Evolutionary conservation across 257 asterid genomes (phyloP).

Genomic region (Cinchona pubescens): DNA sequence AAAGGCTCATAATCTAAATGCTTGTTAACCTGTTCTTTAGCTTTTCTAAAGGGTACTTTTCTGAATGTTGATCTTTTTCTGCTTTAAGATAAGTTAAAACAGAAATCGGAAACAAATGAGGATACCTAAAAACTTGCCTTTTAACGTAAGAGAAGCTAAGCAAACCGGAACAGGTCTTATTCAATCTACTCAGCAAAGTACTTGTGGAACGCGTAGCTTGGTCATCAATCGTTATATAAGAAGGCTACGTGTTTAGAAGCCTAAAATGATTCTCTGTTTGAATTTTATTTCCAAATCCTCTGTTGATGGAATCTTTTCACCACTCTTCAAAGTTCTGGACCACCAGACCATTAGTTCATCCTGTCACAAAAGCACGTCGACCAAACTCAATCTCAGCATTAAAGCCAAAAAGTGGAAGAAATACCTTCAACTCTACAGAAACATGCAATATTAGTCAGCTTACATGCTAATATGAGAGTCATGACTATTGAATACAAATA

Average conservation of each 20-base stretch:
- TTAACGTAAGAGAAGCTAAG: no score
- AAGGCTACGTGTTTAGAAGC: conserved; percentile 38
- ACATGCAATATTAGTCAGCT: background rate
- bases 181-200: no score
- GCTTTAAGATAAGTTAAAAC: no score
- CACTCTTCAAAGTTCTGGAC: conserved; percentile 47
- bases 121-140: background rate
- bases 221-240: no score
- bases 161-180: no score
- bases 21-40: background rate
- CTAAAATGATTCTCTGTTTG: conserved; percentile 37
- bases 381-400: background rate
- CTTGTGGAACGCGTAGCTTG: background rate
- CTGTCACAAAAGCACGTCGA: conserved; percentile 30
- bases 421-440: background rate
- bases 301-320: conserved; percentile 55
- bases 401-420: background rate
- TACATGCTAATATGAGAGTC: background rate
- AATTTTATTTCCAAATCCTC: conserved; percentile 54
- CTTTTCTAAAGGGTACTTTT: background rate
- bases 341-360: conserved; percentile 84
- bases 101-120: no score
- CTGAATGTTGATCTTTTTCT: background rate
- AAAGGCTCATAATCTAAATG: background rate
- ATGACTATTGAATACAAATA: background rate